Conservation (phyloP, 208 protist species). For the Leishmania gerbilli region DNA sequence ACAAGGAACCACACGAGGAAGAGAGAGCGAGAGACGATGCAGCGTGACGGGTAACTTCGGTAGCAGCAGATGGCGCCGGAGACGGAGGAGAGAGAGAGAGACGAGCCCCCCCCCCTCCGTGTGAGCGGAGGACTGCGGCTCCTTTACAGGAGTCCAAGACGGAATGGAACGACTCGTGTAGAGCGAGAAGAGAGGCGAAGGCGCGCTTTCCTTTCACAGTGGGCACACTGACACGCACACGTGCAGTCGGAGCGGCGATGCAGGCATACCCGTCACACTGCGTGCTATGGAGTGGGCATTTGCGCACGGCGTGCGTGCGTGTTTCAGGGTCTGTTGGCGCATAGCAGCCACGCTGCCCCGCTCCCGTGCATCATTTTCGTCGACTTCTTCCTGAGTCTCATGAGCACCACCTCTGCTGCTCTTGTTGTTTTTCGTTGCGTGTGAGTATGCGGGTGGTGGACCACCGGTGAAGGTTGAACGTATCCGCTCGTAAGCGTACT, state of each 20-base stretch:
- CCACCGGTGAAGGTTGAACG: background rate
- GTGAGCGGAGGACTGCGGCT: background rate
- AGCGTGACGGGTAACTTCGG: background rate
- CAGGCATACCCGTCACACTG: background rate
- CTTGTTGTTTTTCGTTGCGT: background rate
- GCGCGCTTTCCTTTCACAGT: background rate
- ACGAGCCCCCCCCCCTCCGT: background rate
- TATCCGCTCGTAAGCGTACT: background rate
- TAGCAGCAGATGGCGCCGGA: background rate
- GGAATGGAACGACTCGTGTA: background rate
- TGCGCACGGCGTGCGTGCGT: background rate
- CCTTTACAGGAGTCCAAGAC: background rate
- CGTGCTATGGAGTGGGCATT: background rate
- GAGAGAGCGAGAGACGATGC: background rate
- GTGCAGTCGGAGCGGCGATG: background rate
- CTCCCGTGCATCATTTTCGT: background rate
- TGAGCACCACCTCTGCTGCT: background rate
- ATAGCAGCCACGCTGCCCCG: background rate
- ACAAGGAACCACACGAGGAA: constrained; percentile 10
- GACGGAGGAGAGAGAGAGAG: constrained; percentile 1
- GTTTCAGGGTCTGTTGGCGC: background rate
- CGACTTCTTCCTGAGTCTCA: background rate
- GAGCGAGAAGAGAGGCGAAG: background rate
- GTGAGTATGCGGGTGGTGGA: no score
- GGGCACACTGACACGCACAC: background rate